Conservation (phyloP, 2,329 filamentous ascomycete genomes). For the Trichoderma koningii region DNA sequence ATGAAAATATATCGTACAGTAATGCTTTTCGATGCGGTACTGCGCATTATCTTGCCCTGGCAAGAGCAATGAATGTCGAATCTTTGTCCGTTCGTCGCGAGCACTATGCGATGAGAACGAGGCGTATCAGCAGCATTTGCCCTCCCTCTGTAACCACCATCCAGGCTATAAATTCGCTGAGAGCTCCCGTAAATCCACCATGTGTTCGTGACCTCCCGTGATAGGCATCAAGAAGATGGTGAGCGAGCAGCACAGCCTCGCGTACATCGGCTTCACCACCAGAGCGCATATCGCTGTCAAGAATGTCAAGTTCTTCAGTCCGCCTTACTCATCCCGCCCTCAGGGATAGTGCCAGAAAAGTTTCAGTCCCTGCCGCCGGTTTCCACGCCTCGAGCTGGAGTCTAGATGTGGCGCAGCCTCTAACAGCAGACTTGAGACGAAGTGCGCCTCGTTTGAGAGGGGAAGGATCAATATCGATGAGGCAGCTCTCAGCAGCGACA, state of each 20-base stretch:
- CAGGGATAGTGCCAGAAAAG: conserved; percentile 12
- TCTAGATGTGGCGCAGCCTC: conserved; percentile 21
- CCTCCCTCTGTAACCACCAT: too few relatives aligned
- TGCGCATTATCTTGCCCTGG: too few relatives aligned
- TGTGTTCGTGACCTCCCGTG: not conserved
- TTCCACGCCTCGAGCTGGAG: conserved; percentile 17
- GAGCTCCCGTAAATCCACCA: not conserved
- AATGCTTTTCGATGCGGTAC: too few relatives aligned
- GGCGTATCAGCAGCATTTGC: too few relatives aligned
- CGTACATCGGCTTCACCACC: not conserved
- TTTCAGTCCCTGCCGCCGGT: conserved; percentile 1
- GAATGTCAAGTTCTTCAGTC: not conserved
- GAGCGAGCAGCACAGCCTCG: conserved; percentile 1
- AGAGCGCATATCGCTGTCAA: not conserved
- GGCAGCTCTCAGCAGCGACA: not conserved
- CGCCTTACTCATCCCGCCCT: conserved; percentile 17
- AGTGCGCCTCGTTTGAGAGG: conserved; percentile 23
- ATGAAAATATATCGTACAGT: too few relatives aligned
- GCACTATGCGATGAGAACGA: too few relatives aligned
- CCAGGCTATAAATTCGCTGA: too few relatives aligned
- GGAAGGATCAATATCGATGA: not conserved
- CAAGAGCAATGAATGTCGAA: too few relatives aligned
- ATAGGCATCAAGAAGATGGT: not conserved
- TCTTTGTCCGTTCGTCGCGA: too few relatives aligned
- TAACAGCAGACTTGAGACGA: conserved; percentile 10